phyloP scores from a whole-genome alignment of 306 rosid genomes.

The Vigna trinervia region DNA sequence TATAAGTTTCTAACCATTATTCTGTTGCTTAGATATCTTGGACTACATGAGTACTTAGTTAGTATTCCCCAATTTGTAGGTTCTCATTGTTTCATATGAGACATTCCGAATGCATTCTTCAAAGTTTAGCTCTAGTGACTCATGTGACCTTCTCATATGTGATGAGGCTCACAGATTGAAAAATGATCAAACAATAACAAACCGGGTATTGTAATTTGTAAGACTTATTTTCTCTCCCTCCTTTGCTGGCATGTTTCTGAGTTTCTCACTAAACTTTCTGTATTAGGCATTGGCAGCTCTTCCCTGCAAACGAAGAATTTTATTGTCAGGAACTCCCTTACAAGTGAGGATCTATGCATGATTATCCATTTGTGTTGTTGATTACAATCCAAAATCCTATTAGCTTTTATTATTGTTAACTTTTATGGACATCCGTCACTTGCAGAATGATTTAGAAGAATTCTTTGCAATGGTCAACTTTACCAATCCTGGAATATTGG shows the following conservation, averaged over 20 bases:
- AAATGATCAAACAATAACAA: constrained; percentile 96
- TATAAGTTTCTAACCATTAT: constrained; percentile 32
- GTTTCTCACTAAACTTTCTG: constrained; percentile 43
- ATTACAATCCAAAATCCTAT: constrained; percentile 22
- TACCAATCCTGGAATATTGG: constrained; percentile 90
- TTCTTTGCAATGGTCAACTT: constrained; percentile 95
- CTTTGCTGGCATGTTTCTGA: neutral
- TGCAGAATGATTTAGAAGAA: constrained; percentile 96
- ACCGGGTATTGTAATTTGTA: constrained; percentile 62
- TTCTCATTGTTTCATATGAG: constrained; percentile 90
- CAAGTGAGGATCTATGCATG: constrained; percentile 61
- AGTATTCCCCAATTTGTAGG: constrained; percentile 55
- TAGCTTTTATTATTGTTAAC: neutral
- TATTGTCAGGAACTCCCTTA: constrained; percentile 98
- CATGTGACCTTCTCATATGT: constrained; percentile 93
- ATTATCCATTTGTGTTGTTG: constrained; percentile 30
- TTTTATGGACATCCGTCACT: constrained; percentile 31
- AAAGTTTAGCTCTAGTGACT: constrained; percentile 70
- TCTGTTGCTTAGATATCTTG: constrained; percentile 29
- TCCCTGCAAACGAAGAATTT: constrained; percentile 78
- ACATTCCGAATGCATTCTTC: constrained; percentile 92
- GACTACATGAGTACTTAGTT: constrained; percentile 23
- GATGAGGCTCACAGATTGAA: constrained; percentile 98
- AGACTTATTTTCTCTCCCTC: neutral
- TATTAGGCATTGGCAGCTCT: constrained; percentile 90